Evolutionary conservation across 306 rosid species (phyloP).

Genomic region (Quercus robur): DNA sequence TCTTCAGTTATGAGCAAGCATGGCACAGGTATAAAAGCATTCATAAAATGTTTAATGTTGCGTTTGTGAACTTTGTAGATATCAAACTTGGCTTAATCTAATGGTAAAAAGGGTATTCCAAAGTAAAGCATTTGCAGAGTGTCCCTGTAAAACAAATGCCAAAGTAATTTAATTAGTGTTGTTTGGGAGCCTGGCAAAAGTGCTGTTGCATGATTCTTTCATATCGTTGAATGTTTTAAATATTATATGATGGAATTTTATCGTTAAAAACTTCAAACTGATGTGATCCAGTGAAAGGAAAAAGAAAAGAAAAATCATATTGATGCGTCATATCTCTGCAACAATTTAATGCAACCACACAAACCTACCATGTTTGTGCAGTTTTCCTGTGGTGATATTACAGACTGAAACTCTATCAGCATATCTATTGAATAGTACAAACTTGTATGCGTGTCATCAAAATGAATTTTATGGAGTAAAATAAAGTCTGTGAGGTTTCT

Average conservation of each 20-base stretch:
- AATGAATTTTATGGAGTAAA: not conserved
- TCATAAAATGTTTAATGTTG: slow-evolving; percentile 7
- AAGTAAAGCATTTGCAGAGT: not conserved
- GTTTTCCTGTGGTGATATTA: not conserved
- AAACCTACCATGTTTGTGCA: not conserved
- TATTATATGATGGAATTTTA: not conserved
- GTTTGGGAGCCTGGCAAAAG: not conserved
- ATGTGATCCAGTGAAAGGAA: not conserved
- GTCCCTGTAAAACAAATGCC: not conserved
- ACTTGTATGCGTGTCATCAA: not conserved
- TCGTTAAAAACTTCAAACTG: not conserved
- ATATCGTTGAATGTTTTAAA: not conserved
- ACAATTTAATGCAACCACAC: not conserved
- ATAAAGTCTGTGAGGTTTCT: not conserved
- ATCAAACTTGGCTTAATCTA: slow-evolving; percentile 6
- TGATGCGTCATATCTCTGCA: not conserved
- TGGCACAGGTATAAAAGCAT: slow-evolving; percentile 83
- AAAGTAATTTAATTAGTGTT: not conserved
- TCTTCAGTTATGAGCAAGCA: slow-evolving; percentile 95
- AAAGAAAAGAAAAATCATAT: not conserved
- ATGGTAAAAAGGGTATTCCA: not conserved
- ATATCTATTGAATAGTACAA: not conserved
- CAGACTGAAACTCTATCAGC: not conserved
- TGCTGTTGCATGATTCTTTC: not conserved
- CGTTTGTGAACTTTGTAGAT: not conserved